A percentile compares a stretch with the other conserved stretches of the same genome.
These are phyloP conservation scores for Mycosphaerelloides madeirae DNA, from an alignment of 2,329 filamentous ascomycete species.

Conservation along the genomic window DNA sequence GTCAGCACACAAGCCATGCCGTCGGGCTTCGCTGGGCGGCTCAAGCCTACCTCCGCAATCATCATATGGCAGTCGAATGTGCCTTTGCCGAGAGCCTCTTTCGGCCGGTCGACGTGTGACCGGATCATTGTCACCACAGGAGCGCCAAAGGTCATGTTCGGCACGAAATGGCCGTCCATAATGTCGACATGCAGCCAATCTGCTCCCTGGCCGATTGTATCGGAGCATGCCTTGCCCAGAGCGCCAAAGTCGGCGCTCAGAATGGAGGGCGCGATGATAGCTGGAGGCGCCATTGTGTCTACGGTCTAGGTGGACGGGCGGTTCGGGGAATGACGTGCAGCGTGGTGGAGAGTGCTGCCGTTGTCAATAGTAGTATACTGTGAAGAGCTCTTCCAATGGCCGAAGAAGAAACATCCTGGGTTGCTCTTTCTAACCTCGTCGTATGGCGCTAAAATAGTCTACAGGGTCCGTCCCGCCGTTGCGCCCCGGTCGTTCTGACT, in stretches of 20 bases:
- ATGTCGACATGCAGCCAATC: constrained; percentile 97
- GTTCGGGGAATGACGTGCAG: no score
- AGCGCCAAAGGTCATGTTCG: constrained; percentile 94
- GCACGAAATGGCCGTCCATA: constrained; percentile 98
- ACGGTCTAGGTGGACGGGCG: not conserved
- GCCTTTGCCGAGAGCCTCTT: constrained; percentile 66
- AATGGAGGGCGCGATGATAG: constrained; percentile 97
- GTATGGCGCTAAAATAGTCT: no score
- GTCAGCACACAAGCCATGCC: constrained; percentile 19
- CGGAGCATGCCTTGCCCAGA: constrained; percentile 78
- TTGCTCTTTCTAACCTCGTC: no score
- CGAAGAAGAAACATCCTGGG: no score
- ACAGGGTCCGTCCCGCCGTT: no score
- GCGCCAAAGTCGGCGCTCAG: constrained; percentile 92
- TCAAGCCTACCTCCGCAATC: constrained; percentile 76
- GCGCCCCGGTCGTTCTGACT: no score
- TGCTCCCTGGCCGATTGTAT: constrained; percentile 79
- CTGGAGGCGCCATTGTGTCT: constrained; percentile 70
- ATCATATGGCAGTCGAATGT: constrained; percentile 99
- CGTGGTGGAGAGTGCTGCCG: no score
- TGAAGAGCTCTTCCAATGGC: no score
- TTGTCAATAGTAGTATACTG: no score
- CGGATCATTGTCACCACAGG: constrained; percentile 94
- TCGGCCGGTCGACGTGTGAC: constrained; percentile 72
- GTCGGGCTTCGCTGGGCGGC: not conserved